Conservation (phyloP, 2,329 filamentous ascomycete species). For the Fusarium gaditjirri region DNA sequence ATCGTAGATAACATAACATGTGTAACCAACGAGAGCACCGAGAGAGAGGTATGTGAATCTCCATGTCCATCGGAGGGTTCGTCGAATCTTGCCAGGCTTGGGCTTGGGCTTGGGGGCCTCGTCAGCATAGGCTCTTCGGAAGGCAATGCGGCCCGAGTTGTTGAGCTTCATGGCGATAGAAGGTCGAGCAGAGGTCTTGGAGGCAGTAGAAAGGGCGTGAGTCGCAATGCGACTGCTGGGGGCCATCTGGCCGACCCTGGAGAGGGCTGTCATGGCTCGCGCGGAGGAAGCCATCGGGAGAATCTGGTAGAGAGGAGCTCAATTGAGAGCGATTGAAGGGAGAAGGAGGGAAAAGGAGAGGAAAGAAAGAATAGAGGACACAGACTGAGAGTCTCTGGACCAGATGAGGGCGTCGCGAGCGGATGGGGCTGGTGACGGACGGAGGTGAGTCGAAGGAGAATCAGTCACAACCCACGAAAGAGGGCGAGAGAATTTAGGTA, state of each 20-base stretch:
- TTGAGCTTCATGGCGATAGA: slow-evolving; percentile 50
- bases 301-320: slow-evolving; percentile 39
- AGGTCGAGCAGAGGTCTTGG: slow-evolving; percentile 46
- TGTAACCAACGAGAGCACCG: slow-evolving; percentile 74
- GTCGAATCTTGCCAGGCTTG: slow-evolving; percentile 69
- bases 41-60: slow-evolving; percentile 81
- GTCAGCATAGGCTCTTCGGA: slow-evolving; percentile 63
- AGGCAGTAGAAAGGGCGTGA: slow-evolving; percentile 50
- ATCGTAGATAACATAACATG: slow-evolving; percentile 84
- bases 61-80: slow-evolving; percentile 82
- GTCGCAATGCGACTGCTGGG: slow-evolving; percentile 45
- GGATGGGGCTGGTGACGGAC: slow-evolving; percentile 32
- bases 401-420: slow-evolving; percentile 34
- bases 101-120: slow-evolving; percentile 60
- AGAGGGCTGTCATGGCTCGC: slow-evolving; percentile 54
- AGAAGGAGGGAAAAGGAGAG: slow-evolving; percentile 1
- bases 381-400: slow-evolving; percentile 36
- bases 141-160: slow-evolving; percentile 52
- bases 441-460: slow-evolving; percentile 39
- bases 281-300: slow-evolving; percentile 58
- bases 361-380: slow-evolving; percentile 20
- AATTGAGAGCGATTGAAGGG: slow-evolving; percentile 40
- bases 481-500: slow-evolving; percentile 35
- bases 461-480: slow-evolving; percentile 34
- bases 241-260: slow-evolving; percentile 47